A percentile compares a stretch with the other conserved stretches of the same genome.
phyloP scores from a whole-genome alignment of 2,329 filamentous ascomycete genomes.

The Verticillium zaregamsianum region DNA sequence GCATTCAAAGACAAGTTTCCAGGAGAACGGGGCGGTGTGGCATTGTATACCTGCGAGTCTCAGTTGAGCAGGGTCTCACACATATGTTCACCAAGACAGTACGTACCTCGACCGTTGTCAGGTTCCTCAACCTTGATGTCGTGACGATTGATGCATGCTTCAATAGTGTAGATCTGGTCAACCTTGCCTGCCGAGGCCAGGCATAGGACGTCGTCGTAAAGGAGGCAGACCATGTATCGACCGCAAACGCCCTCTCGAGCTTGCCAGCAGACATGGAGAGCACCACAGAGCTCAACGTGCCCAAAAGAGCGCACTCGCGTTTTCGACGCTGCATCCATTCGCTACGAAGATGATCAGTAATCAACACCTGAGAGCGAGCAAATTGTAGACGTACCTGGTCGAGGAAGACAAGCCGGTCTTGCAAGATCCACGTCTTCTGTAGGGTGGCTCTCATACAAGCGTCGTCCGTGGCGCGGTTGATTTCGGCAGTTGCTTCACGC shows the following conservation, averaged over 20 bases:
- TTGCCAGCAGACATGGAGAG: constrained; percentile 80
- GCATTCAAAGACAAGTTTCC: constrained; percentile 85
- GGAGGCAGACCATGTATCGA: constrained; percentile 76
- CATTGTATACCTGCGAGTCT: constrained; percentile 71
- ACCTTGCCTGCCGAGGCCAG: constrained; percentile 64
- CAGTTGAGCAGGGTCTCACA: constrained; percentile 7
- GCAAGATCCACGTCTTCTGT: constrained; percentile 79
- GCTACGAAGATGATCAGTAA: constrained; percentile 24
- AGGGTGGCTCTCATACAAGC: constrained; percentile 64
- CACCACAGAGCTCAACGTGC: constrained; percentile 75
- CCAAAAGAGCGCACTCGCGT: constrained; percentile 76
- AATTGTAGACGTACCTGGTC: constrained; percentile 53
- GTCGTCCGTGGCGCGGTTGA: constrained; percentile 82
- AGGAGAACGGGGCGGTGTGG: constrained; percentile 79
- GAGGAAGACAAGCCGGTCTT: constrained; percentile 74
- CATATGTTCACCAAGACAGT: background rate
- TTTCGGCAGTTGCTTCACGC: constrained; percentile 69
- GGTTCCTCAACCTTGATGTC: constrained; percentile 65
- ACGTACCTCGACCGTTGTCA: constrained; percentile 69
- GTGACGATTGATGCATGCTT: constrained; percentile 67
- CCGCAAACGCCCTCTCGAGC: constrained; percentile 64
- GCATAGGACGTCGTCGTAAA: constrained; percentile 79
- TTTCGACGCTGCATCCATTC: constrained; percentile 48
- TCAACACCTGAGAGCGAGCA: constrained; percentile 31
- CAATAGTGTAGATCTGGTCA: constrained; percentile 66